These are phyloP conservation scores for Vinca minor DNA, from an alignment of 257 asterid species.

Conservation along the genomic window DNA sequence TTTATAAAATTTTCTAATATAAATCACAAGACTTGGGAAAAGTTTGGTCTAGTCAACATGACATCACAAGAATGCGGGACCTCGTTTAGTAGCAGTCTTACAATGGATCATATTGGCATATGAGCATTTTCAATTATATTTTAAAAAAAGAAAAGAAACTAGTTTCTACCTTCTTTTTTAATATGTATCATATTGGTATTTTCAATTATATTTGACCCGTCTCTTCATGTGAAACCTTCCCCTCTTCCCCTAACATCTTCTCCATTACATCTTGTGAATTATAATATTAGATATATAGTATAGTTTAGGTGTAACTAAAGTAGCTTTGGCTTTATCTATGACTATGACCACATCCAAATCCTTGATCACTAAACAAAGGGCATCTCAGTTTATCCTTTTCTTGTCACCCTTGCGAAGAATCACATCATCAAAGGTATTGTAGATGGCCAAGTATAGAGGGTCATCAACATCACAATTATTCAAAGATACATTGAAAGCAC, in stretches of 20 bases:
- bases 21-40: no score
- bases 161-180: neutral
- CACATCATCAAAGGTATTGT: neutral
- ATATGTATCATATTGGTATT: neutral
- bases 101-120: no score
- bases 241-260: no score
- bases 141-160: no score
- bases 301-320: neutral
- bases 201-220: neutral
- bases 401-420: constrained; percentile 12
- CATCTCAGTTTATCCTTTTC: constrained; percentile 5
- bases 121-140: no score
- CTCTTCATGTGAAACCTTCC: neutral
- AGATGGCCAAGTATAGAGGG: neutral
- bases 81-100: no score
- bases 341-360: neutral
- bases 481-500: neutral
- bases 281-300: no score
- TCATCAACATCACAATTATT: neutral
- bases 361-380: neutral
- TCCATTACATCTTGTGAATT: neutral
- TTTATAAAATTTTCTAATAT: no score
- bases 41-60: no score
- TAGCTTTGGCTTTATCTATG: neutral
- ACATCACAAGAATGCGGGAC: no score